A percentile compares a stretch with the other conserved stretches of the same genome.
Conservation (phyloP, 352 stramenopile species). For the Pythium sukuiense region DNA sequence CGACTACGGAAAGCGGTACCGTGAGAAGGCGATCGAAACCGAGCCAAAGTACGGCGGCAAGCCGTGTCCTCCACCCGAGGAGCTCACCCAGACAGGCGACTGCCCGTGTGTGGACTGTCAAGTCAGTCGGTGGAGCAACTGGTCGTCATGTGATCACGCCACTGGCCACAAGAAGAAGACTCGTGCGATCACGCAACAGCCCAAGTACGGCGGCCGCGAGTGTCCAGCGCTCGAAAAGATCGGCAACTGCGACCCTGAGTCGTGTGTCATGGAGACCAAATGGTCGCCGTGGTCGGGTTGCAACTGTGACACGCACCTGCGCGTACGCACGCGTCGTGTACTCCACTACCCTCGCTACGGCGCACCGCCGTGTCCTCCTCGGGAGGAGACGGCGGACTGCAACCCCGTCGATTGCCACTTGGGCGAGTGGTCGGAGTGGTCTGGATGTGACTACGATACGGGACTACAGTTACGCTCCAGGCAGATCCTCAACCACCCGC, state of each 20-base stretch:
- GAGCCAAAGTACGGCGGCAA: conserved; percentile 17
- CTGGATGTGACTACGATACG: conserved; percentile 11
- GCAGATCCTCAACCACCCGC: conserved; percentile 8
- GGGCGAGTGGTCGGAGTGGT: conserved; percentile 20
- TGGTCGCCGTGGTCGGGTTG: conserved; percentile 18
- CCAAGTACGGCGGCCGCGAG: conserved; percentile 17
- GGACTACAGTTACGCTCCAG: conserved; percentile 5
- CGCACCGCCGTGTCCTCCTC: conserved; percentile 3
- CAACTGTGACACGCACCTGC: conserved; percentile 13
- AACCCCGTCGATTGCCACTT: conserved; percentile 18
- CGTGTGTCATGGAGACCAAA: conserved; percentile 18
- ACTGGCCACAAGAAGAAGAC: conserved; percentile 15
- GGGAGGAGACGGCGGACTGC: conserved; percentile 9
- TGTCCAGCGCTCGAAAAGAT: conserved; percentile 9
- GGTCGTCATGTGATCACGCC: conserved; percentile 18
- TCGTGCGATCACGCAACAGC: conserved; percentile 6
- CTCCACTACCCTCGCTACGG: conserved; percentile 18
- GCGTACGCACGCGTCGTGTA: conserved; percentile 4
- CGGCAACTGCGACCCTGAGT: conserved; percentile 16
- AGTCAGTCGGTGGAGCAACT: conserved; percentile 6
- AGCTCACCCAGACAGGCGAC: conserved; percentile 7
- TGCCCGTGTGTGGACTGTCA: conserved; percentile 19
- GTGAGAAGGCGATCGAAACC: conserved; percentile 3
- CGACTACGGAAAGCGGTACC: not conserved
- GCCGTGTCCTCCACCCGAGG: conserved; percentile 8